Evolutionary conservation across 441 rosid genomes (phyloP), one percentile per base, ranked within the genome.

Genomic region (Geranium incanum): DNA sequence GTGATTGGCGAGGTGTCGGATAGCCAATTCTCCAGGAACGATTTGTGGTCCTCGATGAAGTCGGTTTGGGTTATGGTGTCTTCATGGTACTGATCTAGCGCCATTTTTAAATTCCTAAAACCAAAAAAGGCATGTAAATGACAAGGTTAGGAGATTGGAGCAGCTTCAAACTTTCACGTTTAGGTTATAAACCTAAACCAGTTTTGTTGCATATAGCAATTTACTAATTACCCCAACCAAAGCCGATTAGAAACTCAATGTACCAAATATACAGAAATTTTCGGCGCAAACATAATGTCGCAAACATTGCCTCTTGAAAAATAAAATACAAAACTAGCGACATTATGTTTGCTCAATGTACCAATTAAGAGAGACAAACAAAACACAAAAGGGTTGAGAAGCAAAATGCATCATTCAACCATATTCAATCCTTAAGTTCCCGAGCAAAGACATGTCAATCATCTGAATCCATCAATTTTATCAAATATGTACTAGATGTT

Each of bases 1-100:
- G 75, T 59, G 28, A 48, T 67, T 5, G 73, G 18, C 33, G 74
- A 72, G 0, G 80, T 62, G 0, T 72, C 50, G 3, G 81, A 86
- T 71, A 79, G 82, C 89, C 85, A 83, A 67, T 81, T 83, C 72
- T 73, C 82, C 50, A 62, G 41, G 19, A 57, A 71, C 67, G 78
- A 50, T 73, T 71, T 75, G 11, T 73, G 74, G n/a, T 75, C 80
- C 57, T 52, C 63, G 1, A 15, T 37, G 68, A 67, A 50, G 48
- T 62, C 74, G 75, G 11, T 60, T 69, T 50, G 77, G 65, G 74
- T 75, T 16, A 62, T 18, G 43, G 74, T 74, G 23, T 85, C 89
- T 76, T 79, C 86, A 36, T 23, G 36, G 72, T 78, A 79, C 15
- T 78, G 89, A 72, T 92, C 79, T 12, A 75, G 43, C 0, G 80